Evolutionary conservation across 2,329 filamentous ascomycete genomes (phyloP).

Genomic region (Stagonosporopsis cucurbitacearum): DNA sequence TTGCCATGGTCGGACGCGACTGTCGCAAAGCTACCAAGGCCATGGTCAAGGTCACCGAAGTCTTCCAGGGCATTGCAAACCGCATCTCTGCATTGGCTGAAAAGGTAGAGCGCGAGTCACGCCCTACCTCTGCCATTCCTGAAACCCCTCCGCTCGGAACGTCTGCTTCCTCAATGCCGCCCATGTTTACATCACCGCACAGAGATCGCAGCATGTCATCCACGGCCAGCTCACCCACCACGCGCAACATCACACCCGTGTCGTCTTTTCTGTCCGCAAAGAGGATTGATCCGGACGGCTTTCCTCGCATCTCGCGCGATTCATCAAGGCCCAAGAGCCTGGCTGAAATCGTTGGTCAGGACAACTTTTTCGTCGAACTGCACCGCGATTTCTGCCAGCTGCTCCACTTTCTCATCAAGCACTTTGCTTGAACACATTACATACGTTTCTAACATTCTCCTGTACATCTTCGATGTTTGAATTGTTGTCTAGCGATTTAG

Average conservation of each 20-base stretch:
- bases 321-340: slow-evolving; percentile 61
- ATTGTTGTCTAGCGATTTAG: slow-evolving; percentile 33
- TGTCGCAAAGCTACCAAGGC: slow-evolving; percentile 57
- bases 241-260: slow-evolving; percentile 60
- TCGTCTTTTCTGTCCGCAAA: slow-evolving; percentile 66
- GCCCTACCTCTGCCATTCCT: slow-evolving; percentile 40
- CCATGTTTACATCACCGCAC: slow-evolving; percentile 37
- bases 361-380: slow-evolving; percentile 64
- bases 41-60: slow-evolving; percentile 50
- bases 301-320: slow-evolving; percentile 59
- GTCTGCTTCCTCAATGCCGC: slow-evolving; percentile 37
- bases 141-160: slow-evolving; percentile 41
- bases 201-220: slow-evolving; percentile 40
- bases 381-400: slow-evolving; percentile 59
- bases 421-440: slow-evolving; percentile 39
- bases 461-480: slow-evolving; percentile 26
- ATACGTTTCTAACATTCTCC: slow-evolving; percentile 27
- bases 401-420: slow-evolving; percentile 48
- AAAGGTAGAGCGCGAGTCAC: slow-evolving; percentile 46
- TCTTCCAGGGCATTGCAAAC: slow-evolving; percentile 62
- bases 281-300: slow-evolving; percentile 62
- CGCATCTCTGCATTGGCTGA: slow-evolving; percentile 56
- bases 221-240: slow-evolving; percentile 38
- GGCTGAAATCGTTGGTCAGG: slow-evolving; percentile 65
- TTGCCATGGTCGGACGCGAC: slow-evolving; percentile 63